Evolutionary conservation across 768 basidiomycete genomes (phyloP), one percentile per base, ranked within the genome.

Genomic region (Fomitopsis serialis): DNA sequence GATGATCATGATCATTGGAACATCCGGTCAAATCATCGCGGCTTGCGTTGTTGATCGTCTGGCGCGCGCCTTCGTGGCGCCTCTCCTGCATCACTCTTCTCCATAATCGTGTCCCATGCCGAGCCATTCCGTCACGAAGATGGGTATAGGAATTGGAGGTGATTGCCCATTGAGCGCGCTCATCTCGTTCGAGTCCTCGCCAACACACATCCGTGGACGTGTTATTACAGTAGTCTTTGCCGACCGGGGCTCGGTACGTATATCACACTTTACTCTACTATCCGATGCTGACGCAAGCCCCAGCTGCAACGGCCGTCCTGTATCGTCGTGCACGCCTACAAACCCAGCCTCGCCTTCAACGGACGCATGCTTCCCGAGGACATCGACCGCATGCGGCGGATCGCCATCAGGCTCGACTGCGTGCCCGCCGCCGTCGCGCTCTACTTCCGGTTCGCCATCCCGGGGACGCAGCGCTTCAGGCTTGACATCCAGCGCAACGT

Each of bases 251-350:
- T 74, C 44, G 48, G 65, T 64, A 40, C 34, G 62, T 51, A 11
- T n/a, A 9, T n/a, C 37, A 19, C 15, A 32, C 29, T 11, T 11
- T 11, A 32, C n/a, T 32, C 29, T 11, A 32, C 29, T 11, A 32
- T n/a, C n/a, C 5, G 29, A n/a, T n/a, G 29, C 29, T 32, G 29
- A 32, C 29, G 6, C 29, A n/a, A 11, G 6, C 29, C 6, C 42
- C 52, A 85, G 83, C 77, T 50, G 85, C 90, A 46, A 80, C 84
- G 29, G 65, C 94, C 93, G 36, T 80, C 82, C n/a, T 63, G 86
- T 61, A 75, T 90, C 58, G 70, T 85, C 48, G 78, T 84, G 23
- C 58, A 74, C 43, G 88, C 85, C 1, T 92, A 83, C 80, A 93
- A 91, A 70, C 61, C 65, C 48, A 60, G 76, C 3, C 78, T 83